Percentiles rank a stretch among this genome's conserved stretches.
phyloP scores from a whole-genome alignment of 768 basidiomycete species.

The Mycena alexandri region DNA sequence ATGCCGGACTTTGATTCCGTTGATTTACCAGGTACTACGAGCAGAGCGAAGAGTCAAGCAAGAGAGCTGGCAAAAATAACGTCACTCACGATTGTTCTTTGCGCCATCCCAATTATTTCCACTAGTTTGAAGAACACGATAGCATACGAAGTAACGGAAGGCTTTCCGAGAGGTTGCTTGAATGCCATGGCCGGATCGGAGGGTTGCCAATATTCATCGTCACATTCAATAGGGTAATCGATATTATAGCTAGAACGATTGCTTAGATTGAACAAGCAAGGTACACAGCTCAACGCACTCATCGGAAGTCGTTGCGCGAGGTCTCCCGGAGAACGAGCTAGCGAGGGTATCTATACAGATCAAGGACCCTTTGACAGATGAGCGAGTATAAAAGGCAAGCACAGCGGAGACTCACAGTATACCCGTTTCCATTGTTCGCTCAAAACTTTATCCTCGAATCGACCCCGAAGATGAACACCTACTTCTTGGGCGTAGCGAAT shows the following conservation, averaged over 20 bases:
- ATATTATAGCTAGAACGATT: conserved; percentile 66
- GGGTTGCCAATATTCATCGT: conserved; percentile 61
- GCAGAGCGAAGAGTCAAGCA: background rate
- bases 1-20: conserved; percentile 46
- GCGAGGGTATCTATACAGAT: conserved; percentile 37
- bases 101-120: conserved; percentile 71
- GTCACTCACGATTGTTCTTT: conserved; percentile 70
- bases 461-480: conserved; percentile 62
- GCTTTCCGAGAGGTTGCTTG: conserved; percentile 73
- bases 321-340: conserved; percentile 65
- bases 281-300: conserved; percentile 55
- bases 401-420: conserved; percentile 53
- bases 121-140: conserved; percentile 65
- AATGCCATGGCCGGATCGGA: conserved; percentile 62
- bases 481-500: conserved; percentile 72
- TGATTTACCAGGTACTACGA: conserved; percentile 69
- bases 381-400: background rate
- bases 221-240: conserved; percentile 75
- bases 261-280: background rate
- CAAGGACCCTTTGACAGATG: conserved; percentile 34
- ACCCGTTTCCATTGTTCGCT: conserved; percentile 70
- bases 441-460: conserved; percentile 44
- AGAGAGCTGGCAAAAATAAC: conserved; percentile 23
- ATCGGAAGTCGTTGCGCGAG: conserved; percentile 67
- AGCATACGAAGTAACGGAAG: conserved; percentile 65